phyloP scores from a whole-genome alignment of 345 rosid genomes.

The Acer yangbiense region DNA sequence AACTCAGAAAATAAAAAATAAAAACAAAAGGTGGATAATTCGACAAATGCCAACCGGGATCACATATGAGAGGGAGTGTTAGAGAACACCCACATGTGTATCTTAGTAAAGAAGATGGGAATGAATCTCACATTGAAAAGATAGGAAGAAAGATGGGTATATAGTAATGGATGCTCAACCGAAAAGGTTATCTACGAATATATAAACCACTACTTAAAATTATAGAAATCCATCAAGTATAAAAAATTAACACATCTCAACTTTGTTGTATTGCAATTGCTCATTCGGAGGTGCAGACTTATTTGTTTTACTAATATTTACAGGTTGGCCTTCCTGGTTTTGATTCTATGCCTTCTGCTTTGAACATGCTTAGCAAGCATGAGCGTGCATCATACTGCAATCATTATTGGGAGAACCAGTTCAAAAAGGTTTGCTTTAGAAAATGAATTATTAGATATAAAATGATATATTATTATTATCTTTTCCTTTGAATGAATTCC shows the following conservation, averaged over 20 bases:
- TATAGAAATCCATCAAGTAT: too few relatives aligned
- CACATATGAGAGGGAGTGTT: not conserved
- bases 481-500: not conserved
- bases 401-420: conserved; percentile 93
- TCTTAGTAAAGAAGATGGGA: not conserved
- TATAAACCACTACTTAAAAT: not conserved
- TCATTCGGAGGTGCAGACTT: conserved; percentile 12
- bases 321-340: conserved; percentile 99
- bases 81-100: not conserved
- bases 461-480: not conserved
- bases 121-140: not conserved
- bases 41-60: not conserved
- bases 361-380: conserved; percentile 91
- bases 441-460: conserved; percentile 8
- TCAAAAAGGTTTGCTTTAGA: conserved; percentile 73
- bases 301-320: conserved; percentile 32
- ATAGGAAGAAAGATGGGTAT: not conserved
- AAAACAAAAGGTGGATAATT: not conserved
- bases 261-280: not conserved
- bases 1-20: not conserved
- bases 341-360: conserved; percentile 95
- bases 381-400: conserved; percentile 99
- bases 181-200: not conserved
- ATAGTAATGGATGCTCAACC: not conserved
- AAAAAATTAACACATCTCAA: not conserved